Evolutionary conservation across 1,139 yeast species (phyloP).

Genomic region (Diutina sp.): DNA sequence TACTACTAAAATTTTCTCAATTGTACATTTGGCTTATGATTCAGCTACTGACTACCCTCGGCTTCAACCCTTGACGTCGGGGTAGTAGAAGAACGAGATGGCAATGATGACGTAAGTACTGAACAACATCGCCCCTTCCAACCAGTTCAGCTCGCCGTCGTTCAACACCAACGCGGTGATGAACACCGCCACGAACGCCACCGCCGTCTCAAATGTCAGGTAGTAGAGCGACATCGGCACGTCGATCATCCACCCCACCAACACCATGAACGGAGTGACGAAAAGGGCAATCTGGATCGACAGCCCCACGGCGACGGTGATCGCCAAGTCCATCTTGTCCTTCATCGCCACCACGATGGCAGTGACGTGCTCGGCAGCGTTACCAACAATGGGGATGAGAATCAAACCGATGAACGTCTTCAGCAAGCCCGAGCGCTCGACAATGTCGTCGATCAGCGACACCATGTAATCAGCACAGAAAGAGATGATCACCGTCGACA

Average conservation of each 20-base stretch:
- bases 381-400: conserved; percentile 91
- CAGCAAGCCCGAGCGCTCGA: conserved; percentile 70
- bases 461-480: conserved; percentile 89
- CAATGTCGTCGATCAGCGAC: conserved; percentile 84
- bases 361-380: conserved; percentile 97
- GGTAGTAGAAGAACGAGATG: conserved; percentile 75
- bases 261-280: conserved; percentile 89
- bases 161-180: conserved; percentile 75
- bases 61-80: conserved; percentile 11
- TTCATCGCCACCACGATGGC: conserved; percentile 91
- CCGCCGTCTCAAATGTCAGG: conserved; percentile 87
- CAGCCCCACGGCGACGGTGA: conserved; percentile 96
- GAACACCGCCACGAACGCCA: conserved; percentile 77
- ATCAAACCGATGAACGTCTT: conserved; percentile 93
- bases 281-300: conserved; percentile 90
- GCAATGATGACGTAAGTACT: conserved; percentile 81
- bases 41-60: too few relatives aligned
- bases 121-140: conserved; percentile 87
- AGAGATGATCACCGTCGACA: conserved; percentile 73
- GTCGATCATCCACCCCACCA: conserved; percentile 81
- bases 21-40: too few relatives aligned
- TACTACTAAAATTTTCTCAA: too few relatives aligned
- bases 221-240: conserved; percentile 90
- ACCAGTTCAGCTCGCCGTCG: conserved; percentile 95
- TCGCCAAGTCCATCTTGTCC: conserved; percentile 94